Evolutionary conservation across 305 asterid species (phyloP).

Genomic region (Fraxinus latifolia): DNA sequence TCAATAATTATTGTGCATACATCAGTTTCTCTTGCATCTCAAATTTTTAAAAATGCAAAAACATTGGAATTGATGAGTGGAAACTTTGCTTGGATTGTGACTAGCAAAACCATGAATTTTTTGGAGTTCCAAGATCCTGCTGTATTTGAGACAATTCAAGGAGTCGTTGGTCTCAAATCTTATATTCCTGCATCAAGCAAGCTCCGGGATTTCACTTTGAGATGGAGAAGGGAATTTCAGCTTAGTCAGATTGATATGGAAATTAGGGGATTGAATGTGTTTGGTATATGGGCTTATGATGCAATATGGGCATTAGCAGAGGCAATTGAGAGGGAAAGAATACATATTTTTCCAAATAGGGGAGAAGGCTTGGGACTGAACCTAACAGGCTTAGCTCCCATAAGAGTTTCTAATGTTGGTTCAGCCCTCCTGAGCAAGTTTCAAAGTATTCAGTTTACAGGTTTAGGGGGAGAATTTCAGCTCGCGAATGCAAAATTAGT

Average conservation of each 20-base stretch:
- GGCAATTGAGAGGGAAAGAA: constrained; percentile 28
- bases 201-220: constrained; percentile 21
- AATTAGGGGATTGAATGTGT: constrained; percentile 20
- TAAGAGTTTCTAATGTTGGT: constrained; percentile 20
- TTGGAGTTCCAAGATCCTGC: constrained; percentile 26
- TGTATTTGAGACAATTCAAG: constrained; percentile 34
- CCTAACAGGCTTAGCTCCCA: constrained; percentile 5
- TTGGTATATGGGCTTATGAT: constrained; percentile 46
- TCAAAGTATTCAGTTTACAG: constrained; percentile 18
- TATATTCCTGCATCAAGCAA: constrained; percentile 28
- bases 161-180: constrained; percentile 39
- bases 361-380: background rate
- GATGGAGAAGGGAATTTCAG: constrained; percentile 33
- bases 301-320: constrained; percentile 40
- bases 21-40: constrained; percentile 34
- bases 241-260: constrained; percentile 4
- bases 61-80: constrained; percentile 36
- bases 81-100: constrained; percentile 44
- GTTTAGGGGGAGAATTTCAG: constrained; percentile 30
- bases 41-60: constrained; percentile 32
- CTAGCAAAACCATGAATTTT: constrained; percentile 39
- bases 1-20: constrained; percentile 35
- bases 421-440: constrained; percentile 23
- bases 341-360: background rate
- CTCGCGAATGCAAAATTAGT: constrained; percentile 24